Conservation (phyloP, 495 filamentous ascomycete species). For the Penicillium pulvis region DNA sequence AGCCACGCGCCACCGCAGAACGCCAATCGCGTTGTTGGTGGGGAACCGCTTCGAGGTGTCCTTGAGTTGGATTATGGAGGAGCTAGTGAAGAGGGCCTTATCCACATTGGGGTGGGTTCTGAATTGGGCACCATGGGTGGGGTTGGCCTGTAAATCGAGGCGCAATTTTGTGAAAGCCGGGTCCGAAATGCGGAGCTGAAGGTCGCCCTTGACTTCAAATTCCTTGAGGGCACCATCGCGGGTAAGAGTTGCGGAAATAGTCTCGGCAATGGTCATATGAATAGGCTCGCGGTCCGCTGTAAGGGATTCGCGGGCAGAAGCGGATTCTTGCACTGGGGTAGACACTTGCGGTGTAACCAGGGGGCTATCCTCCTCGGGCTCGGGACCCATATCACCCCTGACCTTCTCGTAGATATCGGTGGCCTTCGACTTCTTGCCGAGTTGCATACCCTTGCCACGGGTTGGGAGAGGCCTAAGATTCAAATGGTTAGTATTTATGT, state of each 20-base stretch:
- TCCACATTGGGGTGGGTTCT: constrained; percentile 95
- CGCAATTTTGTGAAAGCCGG: constrained; percentile 84
- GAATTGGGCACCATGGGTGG: constrained; percentile 81
- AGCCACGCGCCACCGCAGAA: constrained; percentile 83
- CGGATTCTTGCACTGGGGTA: constrained; percentile 54
- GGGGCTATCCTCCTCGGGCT: constrained; percentile 74
- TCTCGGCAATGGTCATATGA: constrained; percentile 82
- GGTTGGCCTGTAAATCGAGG: constrained; percentile 71
- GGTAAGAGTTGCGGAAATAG: constrained; percentile 82
- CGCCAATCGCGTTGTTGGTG: constrained; percentile 83
- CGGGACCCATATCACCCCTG: constrained; percentile 81
- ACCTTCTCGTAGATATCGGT: constrained; percentile 96
- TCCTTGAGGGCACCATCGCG: constrained; percentile 82
- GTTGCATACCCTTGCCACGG: constrained; percentile 96
- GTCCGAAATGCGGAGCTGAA: constrained; percentile 86
- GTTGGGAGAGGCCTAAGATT: constrained; percentile 59
- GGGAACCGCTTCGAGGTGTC: constrained; percentile 86
- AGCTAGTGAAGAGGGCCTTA: constrained; percentile 74
- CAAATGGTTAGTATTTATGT: constrained; percentile 12
- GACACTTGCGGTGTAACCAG: constrained; percentile 67
- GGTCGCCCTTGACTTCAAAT: constrained; percentile 85
- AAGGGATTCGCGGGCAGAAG: constrained; percentile 62
- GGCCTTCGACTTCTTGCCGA: constrained; percentile 96
- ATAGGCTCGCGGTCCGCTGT: constrained; percentile 76
- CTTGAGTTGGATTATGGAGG: constrained; percentile 79